Evolutionary conservation across 805 yeast genomes (phyloP).

Genomic region (Wickerhamiella dianesei): DNA sequence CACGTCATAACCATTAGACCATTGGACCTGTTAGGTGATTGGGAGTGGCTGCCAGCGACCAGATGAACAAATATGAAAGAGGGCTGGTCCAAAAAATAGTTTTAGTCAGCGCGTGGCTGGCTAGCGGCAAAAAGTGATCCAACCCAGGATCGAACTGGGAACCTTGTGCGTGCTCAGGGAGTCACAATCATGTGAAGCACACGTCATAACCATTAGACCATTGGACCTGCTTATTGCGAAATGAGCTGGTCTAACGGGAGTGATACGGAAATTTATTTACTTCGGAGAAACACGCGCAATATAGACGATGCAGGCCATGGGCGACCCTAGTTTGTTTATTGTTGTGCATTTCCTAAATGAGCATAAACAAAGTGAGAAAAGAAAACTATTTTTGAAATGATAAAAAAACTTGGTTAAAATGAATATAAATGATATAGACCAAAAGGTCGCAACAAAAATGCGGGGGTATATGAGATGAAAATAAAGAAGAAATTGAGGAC

Average conservation of each 20-base stretch:
- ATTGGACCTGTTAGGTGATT: neutral
- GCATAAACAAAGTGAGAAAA: no score
- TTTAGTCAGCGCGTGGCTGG: neutral
- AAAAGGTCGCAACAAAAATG: neutral
- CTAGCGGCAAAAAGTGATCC: neutral
- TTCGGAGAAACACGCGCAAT: no score
- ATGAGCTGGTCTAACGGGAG: neutral
- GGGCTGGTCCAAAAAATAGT: neutral
- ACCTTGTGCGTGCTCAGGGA: neutral
- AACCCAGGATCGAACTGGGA: neutral
- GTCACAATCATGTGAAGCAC: neutral
- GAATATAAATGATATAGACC: no score
- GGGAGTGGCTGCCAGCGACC: neutral
- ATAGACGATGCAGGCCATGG: no score
- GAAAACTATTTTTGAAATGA: no score
- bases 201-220: conserved; percentile 1
- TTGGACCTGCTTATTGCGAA: neutral
- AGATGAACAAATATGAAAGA: neutral
- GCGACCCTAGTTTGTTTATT: no score
- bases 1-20: conserved; percentile 2
- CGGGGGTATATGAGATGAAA: neutral
- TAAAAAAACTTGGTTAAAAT: no score
- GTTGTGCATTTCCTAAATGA: no score
- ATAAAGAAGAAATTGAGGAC: neutral
- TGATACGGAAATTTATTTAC: neutral